Evolutionary conservation across 805 yeast genomes (phyloP), one percentile per base, ranked within the genome.

Genomic region (Teunomyces funiuensis): DNA sequence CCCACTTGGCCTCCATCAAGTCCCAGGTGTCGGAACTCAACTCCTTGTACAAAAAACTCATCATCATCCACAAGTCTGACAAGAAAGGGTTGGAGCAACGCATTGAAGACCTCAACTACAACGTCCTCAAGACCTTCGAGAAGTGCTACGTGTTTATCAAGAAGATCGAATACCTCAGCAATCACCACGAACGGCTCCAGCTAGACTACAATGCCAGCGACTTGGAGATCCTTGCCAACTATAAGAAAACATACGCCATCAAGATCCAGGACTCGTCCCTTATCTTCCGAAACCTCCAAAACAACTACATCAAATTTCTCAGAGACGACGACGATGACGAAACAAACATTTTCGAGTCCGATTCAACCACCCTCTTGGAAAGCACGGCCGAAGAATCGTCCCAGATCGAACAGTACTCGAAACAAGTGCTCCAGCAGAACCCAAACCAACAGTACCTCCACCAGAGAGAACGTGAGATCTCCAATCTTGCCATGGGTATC

Each of bases 401-500:
- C 10, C 69, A 63, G 40, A 62, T 75, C 22, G 83, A 79, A 49
- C 59, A 72, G 11, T 79, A 79, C 53, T 77, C 82, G 3, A 63
- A 76, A 46, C 71, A 73, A 41, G 81, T 79, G 3, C 65, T 79
- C 50, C 69, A 66, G 42, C 31, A 57, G 40, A 49, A 59, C 46
- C 37, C 37, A 13, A 16, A 33, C 11, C 37, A 33, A 22, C 60
- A 41, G 40, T 55, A 43, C 57, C 61, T 86, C 27, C 76, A 79
- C 41, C 88, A 85, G 51, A 73, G 99, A 40, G 99, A 93, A 56
- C 78, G 82, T 40, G 99, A 91, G 56, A 93, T 93, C 40, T 85
- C 85, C 23, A 85, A 85, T 50, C 75, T 93, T 40, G 98, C 99
- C 3, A 88, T 87, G 71, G 96, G 97, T 39, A 95, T 93, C 33